phyloP scores from a whole-genome alignment of 768 basidiomycete species.

The Mrakia frigida region DNA sequence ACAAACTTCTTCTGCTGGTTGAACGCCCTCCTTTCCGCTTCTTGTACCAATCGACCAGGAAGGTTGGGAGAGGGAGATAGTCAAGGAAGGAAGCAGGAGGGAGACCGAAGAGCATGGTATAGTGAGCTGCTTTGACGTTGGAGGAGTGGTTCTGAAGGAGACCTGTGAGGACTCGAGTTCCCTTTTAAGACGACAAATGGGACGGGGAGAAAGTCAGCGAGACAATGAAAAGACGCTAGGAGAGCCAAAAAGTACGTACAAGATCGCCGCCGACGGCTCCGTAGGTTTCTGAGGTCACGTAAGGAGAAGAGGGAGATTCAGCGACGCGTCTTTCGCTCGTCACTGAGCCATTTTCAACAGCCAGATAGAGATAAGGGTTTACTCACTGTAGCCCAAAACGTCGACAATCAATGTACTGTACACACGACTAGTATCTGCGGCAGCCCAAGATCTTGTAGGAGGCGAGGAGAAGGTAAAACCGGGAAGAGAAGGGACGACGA shows the following conservation, averaged over 20 bases:
- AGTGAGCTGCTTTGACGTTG: neutral
- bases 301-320: neutral
- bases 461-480: slow-evolving; percentile 35
- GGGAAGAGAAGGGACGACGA: slow-evolving; percentile 35
- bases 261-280: slow-evolving; percentile 15
- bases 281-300: neutral
- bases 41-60: slow-evolving; percentile 7
- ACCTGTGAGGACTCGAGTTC: slow-evolving; percentile 3
- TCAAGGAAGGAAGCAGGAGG: neutral
- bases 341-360: neutral
- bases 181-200: neutral
- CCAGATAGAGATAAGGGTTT: neutral
- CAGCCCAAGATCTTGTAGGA: slow-evolving; percentile 30
- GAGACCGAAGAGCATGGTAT: slow-evolving; percentile 16
- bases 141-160: neutral
- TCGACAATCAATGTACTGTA: slow-evolving; percentile 34
- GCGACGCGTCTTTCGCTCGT: neutral
- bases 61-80: neutral
- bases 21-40: slow-evolving; percentile 5
- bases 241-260: neutral
- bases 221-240: neutral
- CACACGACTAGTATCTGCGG: slow-evolving; percentile 31
- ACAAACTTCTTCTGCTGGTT: slow-evolving; percentile 24
- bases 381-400: slow-evolving; percentile 26
- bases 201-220: neutral